A percentile compares a stretch with the other conserved stretches of the same genome.
These are phyloP conservation scores for Aspergillus sp. DNA, from an alignment of 2,329 filamentous ascomycete species.

Conservation along the genomic window DNA sequence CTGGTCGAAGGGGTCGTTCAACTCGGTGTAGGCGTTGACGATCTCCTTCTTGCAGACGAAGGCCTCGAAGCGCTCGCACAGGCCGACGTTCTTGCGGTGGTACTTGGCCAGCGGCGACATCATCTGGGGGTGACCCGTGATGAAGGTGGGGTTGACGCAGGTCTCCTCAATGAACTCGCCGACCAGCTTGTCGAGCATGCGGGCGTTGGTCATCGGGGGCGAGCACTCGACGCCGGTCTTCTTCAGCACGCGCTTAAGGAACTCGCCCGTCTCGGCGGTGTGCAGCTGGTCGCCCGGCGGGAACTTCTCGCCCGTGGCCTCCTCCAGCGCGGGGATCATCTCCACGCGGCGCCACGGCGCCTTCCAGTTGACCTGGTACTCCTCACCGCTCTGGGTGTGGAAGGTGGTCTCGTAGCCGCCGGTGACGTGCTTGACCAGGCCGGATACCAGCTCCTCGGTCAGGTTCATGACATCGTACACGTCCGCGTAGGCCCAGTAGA, in stretches of 20 bases:
- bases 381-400: conserved; percentile 81
- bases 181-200: conserved; percentile 93
- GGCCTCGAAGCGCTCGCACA: conserved; percentile 96
- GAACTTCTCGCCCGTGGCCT: conserved; percentile 89
- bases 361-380: conserved; percentile 93
- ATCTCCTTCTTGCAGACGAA: conserved; percentile 99
- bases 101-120: conserved; percentile 98
- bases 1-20: conserved; percentile 97
- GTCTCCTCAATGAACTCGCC: conserved; percentile 94
- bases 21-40: conserved; percentile 93
- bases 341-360: conserved; percentile 89
- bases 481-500: conserved; percentile 92
- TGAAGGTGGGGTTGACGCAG: conserved; percentile 91
- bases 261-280: conserved; percentile 83
- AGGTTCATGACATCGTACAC: conserved; percentile 87
- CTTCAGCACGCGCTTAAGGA: conserved; percentile 78
- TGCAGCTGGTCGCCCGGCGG: conserved; percentile 85
- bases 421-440: conserved; percentile 83
- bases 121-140: conserved; percentile 77
- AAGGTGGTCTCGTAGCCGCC: conserved; percentile 83
- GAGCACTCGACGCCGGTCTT: conserved; percentile 90
- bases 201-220: conserved; percentile 85
- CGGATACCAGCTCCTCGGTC: conserved; percentile 90
- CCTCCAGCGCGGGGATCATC: conserved; percentile 93
- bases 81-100: conserved; percentile 74